Base-by-base conservation (phyloP, 2,329 filamentous ascomycete genomes). In the Emericellopsis cladophorae region DNA sequence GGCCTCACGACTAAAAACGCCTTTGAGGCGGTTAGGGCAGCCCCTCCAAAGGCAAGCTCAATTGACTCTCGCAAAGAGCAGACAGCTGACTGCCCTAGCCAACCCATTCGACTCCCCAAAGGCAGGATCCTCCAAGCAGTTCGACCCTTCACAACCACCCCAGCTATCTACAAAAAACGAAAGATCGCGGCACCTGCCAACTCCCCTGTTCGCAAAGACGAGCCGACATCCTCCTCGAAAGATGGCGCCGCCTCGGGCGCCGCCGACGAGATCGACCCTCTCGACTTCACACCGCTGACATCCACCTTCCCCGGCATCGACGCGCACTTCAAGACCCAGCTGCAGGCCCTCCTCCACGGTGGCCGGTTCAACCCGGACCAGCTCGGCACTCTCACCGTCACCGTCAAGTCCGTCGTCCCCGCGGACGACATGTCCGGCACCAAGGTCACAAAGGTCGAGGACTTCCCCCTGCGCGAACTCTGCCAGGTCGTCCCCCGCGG, bases 391-490 rank as follows among this genome's bases (percentile, higher is more conserved):
- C 56, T 74, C 31, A 51, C 54, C 22, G 64, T 74, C 26, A 33
- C 51, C n/a, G 42, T 63, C 48, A 61, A 60, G 43, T 47, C 52
- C 36, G 46, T 50, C 23, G 46, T 47, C 11, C 36, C 39, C 16
- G 49, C 45, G 22, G 46, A 49, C 36, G 45, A 51, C 52, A 45
- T 49, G 40, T 37, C 21, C 43, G 11, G 43, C 45, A 10, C 26
- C 26, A 32, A 23, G 15, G n/a, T 23, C 23, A 38, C 40, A 7
- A 23, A 35, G 23, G 31, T 37, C 8, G 36, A 42, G 33, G 52
- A 58, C 6, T 74, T 66, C 49, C 68, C 70, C 29, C 64, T 76
- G n/a, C 62, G 64, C 41, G 72, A 76, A 54, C 64, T 76, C 26
- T 72, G 70, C 22, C 66, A 72, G 53, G 61, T 76, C 5, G 66